Conservation (phyloP, 805 yeast species). For the Kazachstania taianensis region DNA sequence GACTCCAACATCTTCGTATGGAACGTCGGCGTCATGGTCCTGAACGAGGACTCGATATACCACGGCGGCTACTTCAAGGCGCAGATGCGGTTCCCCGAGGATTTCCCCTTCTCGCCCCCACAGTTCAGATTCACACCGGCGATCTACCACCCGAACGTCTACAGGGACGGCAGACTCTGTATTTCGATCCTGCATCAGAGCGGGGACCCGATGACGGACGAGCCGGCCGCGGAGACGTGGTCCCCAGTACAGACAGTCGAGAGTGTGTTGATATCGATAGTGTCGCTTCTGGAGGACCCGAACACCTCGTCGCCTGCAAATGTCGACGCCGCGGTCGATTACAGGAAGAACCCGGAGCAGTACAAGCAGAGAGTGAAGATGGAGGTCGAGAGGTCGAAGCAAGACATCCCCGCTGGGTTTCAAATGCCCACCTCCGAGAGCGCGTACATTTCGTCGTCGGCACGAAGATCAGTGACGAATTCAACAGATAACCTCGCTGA, state of each 20-base stretch:
- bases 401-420: conserved; percentile 81
- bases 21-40: conserved; percentile 90
- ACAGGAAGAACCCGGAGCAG: conserved; percentile 69
- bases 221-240: conserved; percentile 92
- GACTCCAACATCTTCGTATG: conserved; percentile 49
- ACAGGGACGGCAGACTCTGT: conserved; percentile 86
- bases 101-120: conserved; percentile 90
- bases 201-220: conserved; percentile 84
- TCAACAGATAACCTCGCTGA: background rate
- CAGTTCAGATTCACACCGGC: conserved; percentile 86
- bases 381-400: conserved; percentile 76
- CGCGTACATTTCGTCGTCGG: conserved; percentile 34
- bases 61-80: conserved; percentile 94
- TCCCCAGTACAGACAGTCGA: conserved; percentile 89
- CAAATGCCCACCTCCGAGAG: conserved; percentile 60
- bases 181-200: conserved; percentile 86
- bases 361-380: conserved; percentile 66
- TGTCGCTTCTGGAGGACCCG: conserved; percentile 87
- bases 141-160: conserved; percentile 90
- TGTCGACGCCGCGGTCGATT: conserved; percentile 89
- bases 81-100: conserved; percentile 85
- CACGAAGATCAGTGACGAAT: conserved; percentile 1
- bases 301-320: conserved; percentile 91
- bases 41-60: conserved; percentile 79
- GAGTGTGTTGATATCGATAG: conserved; percentile 78